Evolutionary conservation across 768 basidiomycete genomes (phyloP), one percentile per base, ranked within the genome.

Genomic region (Amanita thiersii): DNA sequence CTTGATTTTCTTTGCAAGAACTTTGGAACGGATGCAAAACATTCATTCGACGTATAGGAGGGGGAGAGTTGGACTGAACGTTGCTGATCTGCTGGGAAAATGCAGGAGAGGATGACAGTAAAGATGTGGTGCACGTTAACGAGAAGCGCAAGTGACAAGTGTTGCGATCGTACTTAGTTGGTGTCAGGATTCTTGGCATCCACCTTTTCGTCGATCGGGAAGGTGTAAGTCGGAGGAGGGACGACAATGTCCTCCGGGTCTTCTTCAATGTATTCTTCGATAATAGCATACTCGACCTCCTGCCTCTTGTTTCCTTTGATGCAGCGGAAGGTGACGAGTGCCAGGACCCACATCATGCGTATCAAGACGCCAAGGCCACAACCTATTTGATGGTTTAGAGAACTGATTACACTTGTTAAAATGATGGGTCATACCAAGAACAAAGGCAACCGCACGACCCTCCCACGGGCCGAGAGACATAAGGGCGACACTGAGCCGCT

Each of bases 291-390:
- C 31, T 64, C 59, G 5, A 37, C 37, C 33, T 71, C 68, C 3
- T 68, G 60, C 26, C 52, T 47, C 35, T 62, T 61, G 7, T 62
- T 60, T 39, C 71, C 73, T 11, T 59, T 65, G 56, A 80, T 49
- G 26, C 74, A 54, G 51, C 87, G 83, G 51, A 68, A 74, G 24
- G 69, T 52, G 47, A 90, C 61, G 46, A 89, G 61, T 21, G 69
- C 55, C 50, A 88, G 53, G 49, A 89, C 86, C 72, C 73, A 89
- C 56, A 86, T 52, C 80, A 89, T 86, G 56, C 87, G 71, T 44
- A 89, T 58, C 18, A 90, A 71, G 32, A 88, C 86, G 41, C 87
- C 87, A 39, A 88, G 74, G 38, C 86, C 86, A 52, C 84, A 87
- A n/a, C 86, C 85, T 86, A 48, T 23, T 42, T 44, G 36, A 29